Evolutionary conservation across 305 asterid genomes (phyloP).

Genomic region (Solanum hybrid): DNA sequence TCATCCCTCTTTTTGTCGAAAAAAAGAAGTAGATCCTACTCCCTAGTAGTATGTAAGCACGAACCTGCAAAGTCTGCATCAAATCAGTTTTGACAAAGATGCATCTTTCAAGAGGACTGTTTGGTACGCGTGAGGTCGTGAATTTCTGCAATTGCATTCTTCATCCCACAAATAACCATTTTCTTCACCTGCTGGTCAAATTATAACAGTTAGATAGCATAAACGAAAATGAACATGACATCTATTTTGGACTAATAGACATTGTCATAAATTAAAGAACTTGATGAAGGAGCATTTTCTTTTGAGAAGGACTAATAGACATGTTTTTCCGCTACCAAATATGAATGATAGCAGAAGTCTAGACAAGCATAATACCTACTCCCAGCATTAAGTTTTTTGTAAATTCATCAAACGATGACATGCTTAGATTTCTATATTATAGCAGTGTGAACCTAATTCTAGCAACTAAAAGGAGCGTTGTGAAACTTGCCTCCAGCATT

Average conservation of each 20-base stretch:
- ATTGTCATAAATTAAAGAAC: not conserved
- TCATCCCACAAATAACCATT: conserved; percentile 65
- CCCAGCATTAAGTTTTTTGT: not conserved
- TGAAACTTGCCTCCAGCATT: conserved; percentile 51
- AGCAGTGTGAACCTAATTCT: not conserved
- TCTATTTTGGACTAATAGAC: not conserved
- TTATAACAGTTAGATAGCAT: not conserved
- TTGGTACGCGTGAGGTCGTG: conserved; percentile 27
- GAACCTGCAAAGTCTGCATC: not conserved
- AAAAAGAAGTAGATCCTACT: not conserved
- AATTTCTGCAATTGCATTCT: conserved; percentile 59
- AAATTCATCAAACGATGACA: not conserved
- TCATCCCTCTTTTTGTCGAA: not conserved
- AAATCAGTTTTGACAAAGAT: not conserved
- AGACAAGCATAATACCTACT: not conserved
- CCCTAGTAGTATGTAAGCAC: not conserved
- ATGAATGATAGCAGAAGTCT: not conserved
- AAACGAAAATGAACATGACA: not conserved
- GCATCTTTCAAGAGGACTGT: conserved; percentile 16
- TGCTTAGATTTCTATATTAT: not conserved
- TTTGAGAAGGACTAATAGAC: not conserved
- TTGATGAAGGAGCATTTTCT: not conserved
- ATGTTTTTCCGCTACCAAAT: not conserved
- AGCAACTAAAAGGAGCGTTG: not conserved
- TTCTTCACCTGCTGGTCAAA: conserved; percentile 57